Evolutionary conservation across 2,329 filamentous ascomycete genomes (phyloP), one percentile per base, ranked within the genome.

Genomic region (Teratosphaeria nubilosa): DNA sequence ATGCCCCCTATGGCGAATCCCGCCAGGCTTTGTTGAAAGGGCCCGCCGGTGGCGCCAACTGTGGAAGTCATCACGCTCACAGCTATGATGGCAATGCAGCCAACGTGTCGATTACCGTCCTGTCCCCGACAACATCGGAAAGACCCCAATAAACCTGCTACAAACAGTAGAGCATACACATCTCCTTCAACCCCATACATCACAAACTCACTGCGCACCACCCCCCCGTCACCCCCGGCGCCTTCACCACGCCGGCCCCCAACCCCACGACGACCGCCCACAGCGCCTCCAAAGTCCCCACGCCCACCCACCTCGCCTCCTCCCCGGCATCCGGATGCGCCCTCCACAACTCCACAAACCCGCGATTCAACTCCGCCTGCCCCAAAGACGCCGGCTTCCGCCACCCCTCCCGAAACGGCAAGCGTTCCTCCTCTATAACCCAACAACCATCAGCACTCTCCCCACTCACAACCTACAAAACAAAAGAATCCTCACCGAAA

Each of bases 321-420:
- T 30, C 54, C 14, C 25, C 54, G 11, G 45, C 31, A 48, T 56
- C 37, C 54, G 30, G 37, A 32, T 56, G 45, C 37, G 54, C 37
- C 54, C 50, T 51, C 14, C 51, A 31, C 54, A 56, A 51, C 54
- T 56, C 24, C 22, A 31, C 54, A 22, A n/a, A 56, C 10, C 24
- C 54, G 20, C 50, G 54, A 31, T 56, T 51, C 54, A 56, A 31
- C 37, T 31, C 32, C 54, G 37, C 10, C 54, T 56, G 54, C 27
- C 50, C 41, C 30, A 56, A 51, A 22, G 6, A 24, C 22, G 22
- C 22, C 5, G 51, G 51, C 13, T 59, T 54, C 22, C 59, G 63
- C 70, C 70, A 72, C 48, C 70, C 69, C n/a, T 69, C 61, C 11
- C 62, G 58, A 48, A 67, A 70, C 2, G 69, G 70, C 16, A 71